Percentiles rank a stretch among this genome's conserved stretches.
These are phyloP conservation scores for Nakataea oryzae DNA, from an alignment of 2,329 filamentous ascomycete genomes.

Conservation along the genomic window DNA sequence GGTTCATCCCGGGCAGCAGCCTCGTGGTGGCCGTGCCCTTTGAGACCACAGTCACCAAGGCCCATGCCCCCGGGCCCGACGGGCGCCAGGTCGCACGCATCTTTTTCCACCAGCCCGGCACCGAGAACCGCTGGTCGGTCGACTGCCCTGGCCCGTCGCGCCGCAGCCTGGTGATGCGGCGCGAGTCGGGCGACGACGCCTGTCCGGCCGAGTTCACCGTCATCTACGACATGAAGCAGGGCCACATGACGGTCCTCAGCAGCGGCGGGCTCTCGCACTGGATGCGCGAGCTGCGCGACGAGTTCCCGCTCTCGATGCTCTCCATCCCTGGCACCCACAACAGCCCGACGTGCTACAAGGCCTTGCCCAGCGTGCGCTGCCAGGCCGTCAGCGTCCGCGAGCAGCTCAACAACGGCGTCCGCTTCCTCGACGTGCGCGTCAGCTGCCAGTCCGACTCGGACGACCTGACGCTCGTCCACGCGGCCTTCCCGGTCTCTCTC, in stretches of 20 bases:
- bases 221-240: constrained; percentile 49
- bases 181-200: constrained; percentile 28
- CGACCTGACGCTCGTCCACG: constrained; percentile 72
- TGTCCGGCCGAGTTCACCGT: constrained; percentile 44
- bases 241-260: constrained; percentile 55
- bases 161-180: constrained; percentile 50
- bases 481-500: constrained; percentile 78
- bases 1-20: constrained; percentile 45
- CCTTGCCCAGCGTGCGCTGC: constrained; percentile 86
- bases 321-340: constrained; percentile 96
- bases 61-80: constrained; percentile 46
- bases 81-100: constrained; percentile 60
- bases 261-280: constrained; percentile 60
- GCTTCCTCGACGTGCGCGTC: constrained; percentile 88
- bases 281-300: constrained; percentile 70
- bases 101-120: constrained; percentile 53
- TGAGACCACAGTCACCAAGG: constrained; percentile 49
- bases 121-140: constrained; percentile 53
- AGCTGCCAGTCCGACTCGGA: constrained; percentile 25
- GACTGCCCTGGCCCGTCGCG: constrained; percentile 56
- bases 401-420: constrained; percentile 82
- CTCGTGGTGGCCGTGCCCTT: constrained; percentile 56
- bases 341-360: constrained; percentile 72
- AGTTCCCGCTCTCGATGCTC: constrained; percentile 65
- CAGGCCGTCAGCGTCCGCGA: constrained; percentile 68